A percentile compares a stretch with the other conserved stretches of the same genome.
phyloP scores from a whole-genome alignment of 2,329 filamentous ascomycete genomes.

The Colletotrichum godetiae region DNA sequence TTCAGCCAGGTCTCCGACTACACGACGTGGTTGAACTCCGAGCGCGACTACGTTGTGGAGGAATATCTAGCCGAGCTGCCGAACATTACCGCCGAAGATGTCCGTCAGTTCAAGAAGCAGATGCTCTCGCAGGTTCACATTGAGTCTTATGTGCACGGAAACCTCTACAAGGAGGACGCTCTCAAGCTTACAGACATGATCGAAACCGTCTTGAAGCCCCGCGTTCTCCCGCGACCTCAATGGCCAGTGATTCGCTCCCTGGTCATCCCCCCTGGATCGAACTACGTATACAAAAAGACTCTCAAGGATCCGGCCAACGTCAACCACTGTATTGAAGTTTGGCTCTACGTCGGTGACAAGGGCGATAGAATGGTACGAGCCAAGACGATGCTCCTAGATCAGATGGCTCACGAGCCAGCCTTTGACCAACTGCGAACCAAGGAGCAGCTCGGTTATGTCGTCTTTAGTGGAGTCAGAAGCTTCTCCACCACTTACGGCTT shows the following conservation, averaged over 20 bases:
- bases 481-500: constrained; percentile 86
- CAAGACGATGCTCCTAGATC: constrained; percentile 83
- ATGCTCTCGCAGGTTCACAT: constrained; percentile 86
- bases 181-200: constrained; percentile 86
- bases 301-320: constrained; percentile 90
- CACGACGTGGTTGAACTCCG: constrained; percentile 81
- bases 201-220: constrained; percentile 80
- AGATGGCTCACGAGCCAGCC: constrained; percentile 91
- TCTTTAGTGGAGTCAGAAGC: constrained; percentile 82
- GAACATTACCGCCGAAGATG: constrained; percentile 77
- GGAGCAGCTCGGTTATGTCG: constrained; percentile 96
- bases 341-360: constrained; percentile 76
- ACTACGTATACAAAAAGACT: constrained; percentile 84
- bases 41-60: constrained; percentile 82
- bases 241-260: constrained; percentile 84
- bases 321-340: constrained; percentile 86
- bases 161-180: constrained; percentile 93
- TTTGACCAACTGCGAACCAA: constrained; percentile 97
- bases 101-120: constrained; percentile 82
- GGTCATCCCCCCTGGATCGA: constrained; percentile 81
- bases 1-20: constrained; percentile 90
- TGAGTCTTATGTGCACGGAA: constrained; percentile 90
- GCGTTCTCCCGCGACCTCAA: constrained; percentile 78
- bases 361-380: constrained; percentile 78
- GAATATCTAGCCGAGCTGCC: constrained; percentile 83